Evolutionary conservation across 805 yeast genomes (phyloP).

Genomic region (Saturnispora silvae): DNA sequence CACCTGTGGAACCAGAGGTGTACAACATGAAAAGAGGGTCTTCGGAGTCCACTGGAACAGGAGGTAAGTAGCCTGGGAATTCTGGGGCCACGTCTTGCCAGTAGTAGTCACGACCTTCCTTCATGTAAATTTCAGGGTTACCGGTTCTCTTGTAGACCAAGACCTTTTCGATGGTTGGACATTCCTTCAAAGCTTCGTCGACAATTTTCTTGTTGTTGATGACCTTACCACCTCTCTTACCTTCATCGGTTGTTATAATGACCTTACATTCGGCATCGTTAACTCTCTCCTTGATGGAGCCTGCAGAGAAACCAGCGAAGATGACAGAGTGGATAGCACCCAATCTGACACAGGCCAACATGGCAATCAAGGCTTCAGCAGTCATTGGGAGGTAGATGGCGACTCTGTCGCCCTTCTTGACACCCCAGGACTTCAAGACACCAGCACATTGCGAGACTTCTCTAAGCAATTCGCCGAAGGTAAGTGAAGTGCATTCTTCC

Average conservation of each 20-base stretch:
- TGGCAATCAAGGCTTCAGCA: constrained; percentile 90
- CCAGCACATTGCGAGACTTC: constrained; percentile 83
- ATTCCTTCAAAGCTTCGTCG: constrained; percentile 76
- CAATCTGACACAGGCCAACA: constrained; percentile 83
- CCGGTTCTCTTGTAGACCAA: constrained; percentile 87
- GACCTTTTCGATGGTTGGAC: constrained; percentile 72
- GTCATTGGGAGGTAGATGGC: constrained; percentile 97
- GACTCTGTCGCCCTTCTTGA: constrained; percentile 88
- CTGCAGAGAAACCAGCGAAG: constrained; percentile 93
- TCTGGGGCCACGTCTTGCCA: constrained; percentile 87
- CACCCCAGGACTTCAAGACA: constrained; percentile 75
- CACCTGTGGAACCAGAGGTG: constrained; percentile 97
- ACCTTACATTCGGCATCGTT: constrained; percentile 77
- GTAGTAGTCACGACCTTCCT: constrained; percentile 78
- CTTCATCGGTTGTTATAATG: constrained; percentile 91
- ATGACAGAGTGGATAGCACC: constrained; percentile 96
- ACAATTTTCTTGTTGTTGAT: constrained; percentile 89
- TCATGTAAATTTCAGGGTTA: constrained; percentile 57
- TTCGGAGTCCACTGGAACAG: constrained; percentile 78
- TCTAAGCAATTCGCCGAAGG: constrained; percentile 78
- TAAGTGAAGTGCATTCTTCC: constrained; percentile 56
- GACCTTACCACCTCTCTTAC: constrained; percentile 90
- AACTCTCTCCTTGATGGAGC: constrained; percentile 85
- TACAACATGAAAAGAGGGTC: constrained; percentile 92
- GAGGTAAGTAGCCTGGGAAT: constrained; percentile 78